Percentiles rank a stretch among this genome's conserved stretches.
phyloP scores from a whole-genome alignment of 495 filamentous ascomycete species.

The Baudoinia panamericana region DNA sequence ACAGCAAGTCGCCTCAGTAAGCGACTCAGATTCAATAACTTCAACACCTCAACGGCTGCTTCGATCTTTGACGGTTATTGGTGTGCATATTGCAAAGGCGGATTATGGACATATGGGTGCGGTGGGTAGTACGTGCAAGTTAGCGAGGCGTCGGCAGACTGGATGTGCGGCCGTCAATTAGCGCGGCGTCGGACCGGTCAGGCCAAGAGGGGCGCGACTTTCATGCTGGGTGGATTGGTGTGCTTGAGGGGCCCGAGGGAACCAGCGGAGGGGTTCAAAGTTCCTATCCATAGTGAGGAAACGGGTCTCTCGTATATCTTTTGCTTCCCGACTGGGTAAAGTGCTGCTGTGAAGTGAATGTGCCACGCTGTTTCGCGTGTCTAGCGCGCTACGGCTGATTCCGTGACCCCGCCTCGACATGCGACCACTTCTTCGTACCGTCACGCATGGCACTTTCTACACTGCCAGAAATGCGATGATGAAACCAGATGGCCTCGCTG shows the following conservation, averaged over 20 bases:
- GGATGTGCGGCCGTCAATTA: slow-evolving; percentile 1
- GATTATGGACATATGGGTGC: slow-evolving; percentile 4
- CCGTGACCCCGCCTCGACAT: not conserved
- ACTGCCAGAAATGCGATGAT: too few species aligned
- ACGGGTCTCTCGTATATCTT: too few species aligned
- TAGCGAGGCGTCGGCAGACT: slow-evolving; percentile 8
- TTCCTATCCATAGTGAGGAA: too few species aligned
- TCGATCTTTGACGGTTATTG: not conserved
- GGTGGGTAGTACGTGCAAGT: not conserved
- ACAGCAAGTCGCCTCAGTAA: slow-evolving; percentile 20
- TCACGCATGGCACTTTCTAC: not conserved
- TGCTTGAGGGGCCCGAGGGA: too few species aligned
- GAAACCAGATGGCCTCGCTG: slow-evolving; percentile 15
- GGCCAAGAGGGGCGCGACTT: too few species aligned
- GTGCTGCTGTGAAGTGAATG: too few species aligned
- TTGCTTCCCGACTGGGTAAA: too few species aligned
- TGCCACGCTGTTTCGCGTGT: too few species aligned
- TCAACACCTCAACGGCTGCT: too few species aligned
- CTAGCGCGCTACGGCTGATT: not conserved
- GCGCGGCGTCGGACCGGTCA: slow-evolving; percentile 5
- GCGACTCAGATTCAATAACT: not conserved
- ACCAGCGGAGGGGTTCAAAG: too few species aligned
- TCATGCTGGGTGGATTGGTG: too few species aligned
- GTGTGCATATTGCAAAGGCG: slow-evolving; percentile 1
- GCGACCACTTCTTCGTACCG: not conserved